Evolutionary conservation across 768 basidiomycete species (phyloP).

Genomic region (Mycena metata): DNA sequence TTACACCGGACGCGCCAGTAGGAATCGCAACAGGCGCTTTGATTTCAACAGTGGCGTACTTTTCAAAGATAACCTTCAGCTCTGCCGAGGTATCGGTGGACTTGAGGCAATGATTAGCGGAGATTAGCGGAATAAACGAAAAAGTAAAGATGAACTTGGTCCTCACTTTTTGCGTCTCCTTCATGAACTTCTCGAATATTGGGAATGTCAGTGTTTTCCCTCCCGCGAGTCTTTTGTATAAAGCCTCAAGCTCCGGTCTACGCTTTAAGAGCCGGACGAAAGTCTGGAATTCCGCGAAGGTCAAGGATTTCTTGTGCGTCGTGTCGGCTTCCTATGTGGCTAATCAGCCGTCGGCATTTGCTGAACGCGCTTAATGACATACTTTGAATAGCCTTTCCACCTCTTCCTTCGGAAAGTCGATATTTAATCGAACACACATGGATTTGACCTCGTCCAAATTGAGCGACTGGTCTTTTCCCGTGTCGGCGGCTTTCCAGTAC

Average conservation of each 20-base stretch:
- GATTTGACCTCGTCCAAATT: slow-evolving; percentile 68
- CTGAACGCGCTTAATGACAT: background rate
- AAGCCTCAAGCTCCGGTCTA: slow-evolving; percentile 70
- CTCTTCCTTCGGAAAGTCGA: slow-evolving; percentile 62
- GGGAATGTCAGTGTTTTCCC: slow-evolving; percentile 36
- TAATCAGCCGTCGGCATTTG: background rate
- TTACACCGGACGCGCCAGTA: too few relatives aligned
- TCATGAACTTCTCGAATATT: slow-evolving; percentile 43
- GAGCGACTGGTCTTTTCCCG: slow-evolving; percentile 67
- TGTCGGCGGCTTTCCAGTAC: slow-evolving; percentile 85
- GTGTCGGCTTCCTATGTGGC: slow-evolving; percentile 55
- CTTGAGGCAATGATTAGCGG: too few relatives aligned
- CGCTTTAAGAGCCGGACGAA: slow-evolving; percentile 77
- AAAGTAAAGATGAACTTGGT: slow-evolving; percentile 21
- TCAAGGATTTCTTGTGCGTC: slow-evolving; percentile 61
- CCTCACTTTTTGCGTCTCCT: slow-evolving; percentile 39
- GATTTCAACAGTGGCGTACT: slow-evolving; percentile 39
- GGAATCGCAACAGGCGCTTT: background rate
- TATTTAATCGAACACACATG: slow-evolving; percentile 68
- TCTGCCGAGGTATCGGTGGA: slow-evolving; percentile 40
- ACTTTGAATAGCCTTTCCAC: slow-evolving; percentile 63
- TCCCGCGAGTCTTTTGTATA: slow-evolving; percentile 51
- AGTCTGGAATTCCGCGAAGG: slow-evolving; percentile 71
- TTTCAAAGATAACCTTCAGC: slow-evolving; percentile 39
- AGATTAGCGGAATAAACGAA: slow-evolving; percentile 4